phyloP scores from a whole-genome alignment of 805 yeast genomes.

The Kodamaea kakaduensis region DNA sequence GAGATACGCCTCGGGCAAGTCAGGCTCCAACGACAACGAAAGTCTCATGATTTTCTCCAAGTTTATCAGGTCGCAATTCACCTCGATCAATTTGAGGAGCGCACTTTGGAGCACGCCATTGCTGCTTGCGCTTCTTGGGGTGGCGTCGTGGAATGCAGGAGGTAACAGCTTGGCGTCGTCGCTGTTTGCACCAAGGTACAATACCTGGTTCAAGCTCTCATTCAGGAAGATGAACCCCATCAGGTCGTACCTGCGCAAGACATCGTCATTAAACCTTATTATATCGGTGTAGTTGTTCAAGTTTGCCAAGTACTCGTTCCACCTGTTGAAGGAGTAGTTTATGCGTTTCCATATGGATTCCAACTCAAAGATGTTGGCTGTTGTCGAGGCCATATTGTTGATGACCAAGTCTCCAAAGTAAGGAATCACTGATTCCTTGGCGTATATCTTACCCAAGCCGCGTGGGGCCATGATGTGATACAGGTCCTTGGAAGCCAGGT shows the following conservation, averaged over 20 bases:
- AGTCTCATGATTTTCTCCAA: conserved; percentile 56
- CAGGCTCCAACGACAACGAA: conserved; percentile 65
- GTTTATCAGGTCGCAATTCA: conserved; percentile 42
- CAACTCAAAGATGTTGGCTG: conserved; percentile 46
- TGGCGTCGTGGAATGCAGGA: conserved; percentile 13
- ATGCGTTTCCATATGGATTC: conserved; percentile 66
- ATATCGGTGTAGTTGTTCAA: conserved; percentile 43
- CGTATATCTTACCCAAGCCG: conserved; percentile 72
- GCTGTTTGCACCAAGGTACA: conserved; percentile 36
- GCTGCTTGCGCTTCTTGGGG: conserved; percentile 4
- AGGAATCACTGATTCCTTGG: conserved; percentile 78
- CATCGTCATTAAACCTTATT: conserved; percentile 38
- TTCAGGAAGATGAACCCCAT: conserved; percentile 43
- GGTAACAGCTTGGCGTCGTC: conserved; percentile 24
- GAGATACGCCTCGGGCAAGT: conserved; percentile 39
- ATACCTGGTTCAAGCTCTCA: conserved; percentile 40
- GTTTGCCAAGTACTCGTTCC: conserved; percentile 67
- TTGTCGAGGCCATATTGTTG: conserved; percentile 24
- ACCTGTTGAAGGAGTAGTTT: conserved; percentile 68
- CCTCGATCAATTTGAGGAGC: conserved; percentile 44
- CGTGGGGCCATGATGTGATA: conserved; percentile 82
- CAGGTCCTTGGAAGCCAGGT: conserved; percentile 35
- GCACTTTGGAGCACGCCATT: conserved; percentile 29
- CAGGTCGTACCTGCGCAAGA: conserved; percentile 35
- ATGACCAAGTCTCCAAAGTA: conserved; percentile 84